Evolutionary conservation across 768 basidiomycete species (phyloP).

Genomic region (Suillus clintonianus): DNA sequence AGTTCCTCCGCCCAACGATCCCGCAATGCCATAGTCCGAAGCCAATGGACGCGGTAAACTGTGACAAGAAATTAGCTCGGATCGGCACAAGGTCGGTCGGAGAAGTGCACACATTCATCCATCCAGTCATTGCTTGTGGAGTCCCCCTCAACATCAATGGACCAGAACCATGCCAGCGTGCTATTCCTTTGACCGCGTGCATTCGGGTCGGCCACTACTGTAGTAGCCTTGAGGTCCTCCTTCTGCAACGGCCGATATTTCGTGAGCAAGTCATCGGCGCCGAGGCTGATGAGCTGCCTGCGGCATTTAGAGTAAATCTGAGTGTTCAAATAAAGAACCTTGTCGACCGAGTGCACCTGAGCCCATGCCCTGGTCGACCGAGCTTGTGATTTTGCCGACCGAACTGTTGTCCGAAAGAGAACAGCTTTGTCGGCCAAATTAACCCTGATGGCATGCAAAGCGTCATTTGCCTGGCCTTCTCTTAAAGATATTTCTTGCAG

Average conservation of each 20-base stretch:
- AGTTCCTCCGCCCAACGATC: too few relatives aligned
- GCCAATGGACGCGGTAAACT: too few relatives aligned
- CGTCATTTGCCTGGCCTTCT: constrained; percentile 21
- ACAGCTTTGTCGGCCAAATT: constrained; percentile 12
- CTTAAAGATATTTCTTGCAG: too few relatives aligned
- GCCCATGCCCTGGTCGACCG: too few relatives aligned
- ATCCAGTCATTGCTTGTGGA: constrained; percentile 5
- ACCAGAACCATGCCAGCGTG: constrained; percentile 10
- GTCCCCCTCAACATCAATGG: constrained; percentile 3
- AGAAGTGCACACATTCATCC: constrained; percentile 5
- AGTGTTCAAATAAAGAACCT: not conserved
- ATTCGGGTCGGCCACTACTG: constrained; percentile 3
- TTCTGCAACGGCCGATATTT: not conserved
- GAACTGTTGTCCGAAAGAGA: not conserved
- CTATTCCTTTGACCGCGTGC: not conserved
- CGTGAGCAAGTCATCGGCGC: not conserved
- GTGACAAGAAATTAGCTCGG: too few relatives aligned
- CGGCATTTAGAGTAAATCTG: not conserved
- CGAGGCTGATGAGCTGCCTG: not conserved
- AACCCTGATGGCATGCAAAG: constrained; percentile 4
- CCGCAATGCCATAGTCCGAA: too few relatives aligned
- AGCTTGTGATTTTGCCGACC: too few relatives aligned
- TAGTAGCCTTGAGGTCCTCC: not conserved
- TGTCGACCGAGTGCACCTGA: not conserved
- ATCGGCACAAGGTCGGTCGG: too few relatives aligned